Evolutionary conservation across 2,329 filamentous ascomycete genomes (phyloP).

Genomic region (Colletotrichum cuscutae): DNA sequence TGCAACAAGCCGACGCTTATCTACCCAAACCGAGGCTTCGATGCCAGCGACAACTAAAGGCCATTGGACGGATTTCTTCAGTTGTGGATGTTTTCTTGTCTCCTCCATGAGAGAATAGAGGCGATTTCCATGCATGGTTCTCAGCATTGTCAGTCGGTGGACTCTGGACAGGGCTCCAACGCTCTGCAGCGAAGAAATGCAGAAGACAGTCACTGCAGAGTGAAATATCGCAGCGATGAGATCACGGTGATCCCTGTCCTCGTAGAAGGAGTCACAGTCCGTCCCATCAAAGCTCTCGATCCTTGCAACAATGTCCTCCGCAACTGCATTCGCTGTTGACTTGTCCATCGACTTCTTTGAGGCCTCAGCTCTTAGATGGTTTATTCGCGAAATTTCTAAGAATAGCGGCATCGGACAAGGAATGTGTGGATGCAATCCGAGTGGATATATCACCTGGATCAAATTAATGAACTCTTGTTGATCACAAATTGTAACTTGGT

Average conservation of each 20-base stretch:
- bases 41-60: slow-evolving; percentile 49
- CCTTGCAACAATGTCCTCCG: slow-evolving; percentile 27
- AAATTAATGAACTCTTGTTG: slow-evolving; percentile 42
- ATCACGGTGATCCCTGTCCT: slow-evolving; percentile 37
- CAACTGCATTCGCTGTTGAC: slow-evolving; percentile 17
- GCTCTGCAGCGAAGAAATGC: slow-evolving; percentile 49
- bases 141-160: slow-evolving; percentile 22
- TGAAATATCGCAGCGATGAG: slow-evolving; percentile 45
- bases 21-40: slow-evolving; percentile 39
- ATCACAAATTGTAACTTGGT: slow-evolving; percentile 40
- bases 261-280: slow-evolving; percentile 42
- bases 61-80: slow-evolving; percentile 45
- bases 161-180: slow-evolving; percentile 41
- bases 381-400: slow-evolving; percentile 47
- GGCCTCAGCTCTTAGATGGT: slow-evolving; percentile 44
- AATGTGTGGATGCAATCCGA: slow-evolving; percentile 38
- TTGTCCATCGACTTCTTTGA: slow-evolving; percentile 17
- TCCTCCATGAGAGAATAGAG: slow-evolving; percentile 37
- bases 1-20: slow-evolving; percentile 38
- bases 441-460: slow-evolving; percentile 38
- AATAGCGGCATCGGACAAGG: slow-evolving; percentile 46
- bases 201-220: slow-evolving; percentile 46
- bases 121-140: slow-evolving; percentile 26
- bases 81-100: slow-evolving; percentile 25
- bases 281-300: slow-evolving; percentile 43